Conservation (phyloP, 495 filamentous ascomycete species). For the Podospora didyma region DNA sequence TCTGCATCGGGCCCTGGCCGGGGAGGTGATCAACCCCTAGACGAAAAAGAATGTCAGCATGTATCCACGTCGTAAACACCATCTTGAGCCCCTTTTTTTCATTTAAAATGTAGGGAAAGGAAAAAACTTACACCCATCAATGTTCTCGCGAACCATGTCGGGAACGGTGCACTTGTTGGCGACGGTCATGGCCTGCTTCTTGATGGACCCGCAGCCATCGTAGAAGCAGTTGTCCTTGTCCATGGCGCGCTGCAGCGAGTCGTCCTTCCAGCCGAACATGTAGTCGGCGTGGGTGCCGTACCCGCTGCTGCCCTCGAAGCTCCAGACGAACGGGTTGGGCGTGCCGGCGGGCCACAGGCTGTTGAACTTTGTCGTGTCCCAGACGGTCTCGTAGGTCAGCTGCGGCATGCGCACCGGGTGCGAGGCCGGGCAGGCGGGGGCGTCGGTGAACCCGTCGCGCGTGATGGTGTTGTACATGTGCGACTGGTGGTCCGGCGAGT, state of each 20-base stretch:
- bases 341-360: slow-evolving; percentile 42
- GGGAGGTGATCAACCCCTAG: no score
- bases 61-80: no score
- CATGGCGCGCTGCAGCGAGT: slow-evolving; percentile 32
- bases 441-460: slow-evolving; percentile 36
- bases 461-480: slow-evolving; percentile 48
- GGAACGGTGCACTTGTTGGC: slow-evolving; percentile 44
- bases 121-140: slow-evolving; percentile 44
- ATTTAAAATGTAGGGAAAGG: neutral
- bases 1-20: no score
- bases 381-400: slow-evolving; percentile 49
- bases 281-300: slow-evolving; percentile 47
- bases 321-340: slow-evolving; percentile 42
- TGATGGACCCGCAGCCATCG: slow-evolving; percentile 41
- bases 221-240: slow-evolving; percentile 44
- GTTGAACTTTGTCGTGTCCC: slow-evolving; percentile 47
- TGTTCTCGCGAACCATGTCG: slow-evolving; percentile 38
- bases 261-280: slow-evolving; percentile 41
- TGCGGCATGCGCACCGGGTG: slow-evolving; percentile 47
- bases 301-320: slow-evolving; percentile 25
- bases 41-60: no score
- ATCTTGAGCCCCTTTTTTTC: no score
- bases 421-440: slow-evolving; percentile 43
- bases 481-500: slow-evolving; percentile 51
- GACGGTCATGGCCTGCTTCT: slow-evolving; percentile 38